Evolutionary conservation across 371 early-diverging fungal genomes (phyloP).

Genomic region (Mortierella sp.): DNA sequence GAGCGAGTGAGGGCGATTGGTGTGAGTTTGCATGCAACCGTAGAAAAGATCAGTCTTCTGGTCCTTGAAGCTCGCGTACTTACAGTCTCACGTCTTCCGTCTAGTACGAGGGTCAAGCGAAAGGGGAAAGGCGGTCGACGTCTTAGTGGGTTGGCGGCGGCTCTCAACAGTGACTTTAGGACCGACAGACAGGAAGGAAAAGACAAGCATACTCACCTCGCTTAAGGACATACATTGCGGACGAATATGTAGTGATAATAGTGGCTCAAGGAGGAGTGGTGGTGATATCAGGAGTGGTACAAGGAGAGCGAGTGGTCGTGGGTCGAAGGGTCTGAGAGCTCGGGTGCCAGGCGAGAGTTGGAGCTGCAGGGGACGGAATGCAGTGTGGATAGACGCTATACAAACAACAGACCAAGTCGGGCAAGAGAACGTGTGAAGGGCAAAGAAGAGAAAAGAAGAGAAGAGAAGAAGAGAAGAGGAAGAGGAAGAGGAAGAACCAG

Average conservation of each 20-base stretch:
- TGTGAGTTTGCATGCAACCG: not conserved
- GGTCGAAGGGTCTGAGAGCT: too few species aligned
- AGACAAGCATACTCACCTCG: constrained; percentile 33
- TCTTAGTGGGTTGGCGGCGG: too few species aligned
- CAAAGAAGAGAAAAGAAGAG: constrained; percentile 8
- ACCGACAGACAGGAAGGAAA: not conserved
- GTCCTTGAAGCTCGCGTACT: constrained; percentile 1
- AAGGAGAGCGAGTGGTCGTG: not conserved
- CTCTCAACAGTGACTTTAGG: too few species aligned
- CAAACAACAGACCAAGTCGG: not conserved
- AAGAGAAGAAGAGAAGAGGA: constrained; percentile 3
- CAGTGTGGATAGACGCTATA: not conserved
- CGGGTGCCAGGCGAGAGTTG: too few species aligned
- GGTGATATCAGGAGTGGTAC: not conserved
- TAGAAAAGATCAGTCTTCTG: not conserved
- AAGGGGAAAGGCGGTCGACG: not conserved
- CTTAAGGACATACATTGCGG: constrained; percentile 49
- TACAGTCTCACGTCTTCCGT: constrained; percentile 55
- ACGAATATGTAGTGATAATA: not conserved
- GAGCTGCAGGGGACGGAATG: too few species aligned
- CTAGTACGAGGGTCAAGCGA: constrained; percentile 10
- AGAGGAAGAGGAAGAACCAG: not conserved
- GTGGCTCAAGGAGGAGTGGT: not conserved
- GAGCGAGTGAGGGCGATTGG: not conserved
- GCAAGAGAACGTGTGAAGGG: not conserved